Evolutionary conservation across 148 eudicot genomes (phyloP), one percentile per base, ranked within the genome.

Genomic region (Mesembryanthemum crystallinum): DNA sequence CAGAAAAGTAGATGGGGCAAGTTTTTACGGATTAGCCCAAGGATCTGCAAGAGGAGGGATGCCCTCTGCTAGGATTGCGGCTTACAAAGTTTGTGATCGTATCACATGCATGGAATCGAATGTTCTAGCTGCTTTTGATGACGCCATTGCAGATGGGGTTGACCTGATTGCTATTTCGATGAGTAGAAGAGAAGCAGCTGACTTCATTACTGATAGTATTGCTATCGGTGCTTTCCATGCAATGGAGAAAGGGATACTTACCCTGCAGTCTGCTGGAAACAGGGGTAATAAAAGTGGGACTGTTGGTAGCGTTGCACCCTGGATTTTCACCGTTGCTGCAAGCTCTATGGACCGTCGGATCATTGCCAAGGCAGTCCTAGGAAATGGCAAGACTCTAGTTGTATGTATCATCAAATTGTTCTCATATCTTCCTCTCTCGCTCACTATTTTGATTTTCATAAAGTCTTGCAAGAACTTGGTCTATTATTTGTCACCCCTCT

Each of bases 71-170:
- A 79, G 92, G 39, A 75, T 90, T 5, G 85, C 90, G 1, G 83
- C 59, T 0, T 90, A 90, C 79, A 86, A 81, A 74, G 83, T 72
- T 13, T 87, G 88, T 57, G 25, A 0, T 21, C 0, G 0, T 0
- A 0, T 3, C 0, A 76, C 76, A 0, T 91, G 91, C 72, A 0
- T 1, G 0, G 80, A 28, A 0, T 24, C 37, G 0, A 58, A 68
- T n/a, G 30, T 88, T 3, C 14, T 91, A 13, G 84, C 87, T 15
- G 96, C 78, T 4, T 88, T 85, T 45, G 87, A 88, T 37, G 82
- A 85, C 45, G 92, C 88, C 0, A 83, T 91, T 23, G 85, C 82
- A 18, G 92, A 91, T 68, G 93, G 92, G 21, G 91, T 91, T 23
- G 87, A 89, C 49, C 30, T 89, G 10, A 78, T 89, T 8, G 55